Percentiles rank a stretch among this genome's conserved stretches.
phyloP scores from a whole-genome alignment of 306 rosid genomes.

The Castanea crenata region DNA sequence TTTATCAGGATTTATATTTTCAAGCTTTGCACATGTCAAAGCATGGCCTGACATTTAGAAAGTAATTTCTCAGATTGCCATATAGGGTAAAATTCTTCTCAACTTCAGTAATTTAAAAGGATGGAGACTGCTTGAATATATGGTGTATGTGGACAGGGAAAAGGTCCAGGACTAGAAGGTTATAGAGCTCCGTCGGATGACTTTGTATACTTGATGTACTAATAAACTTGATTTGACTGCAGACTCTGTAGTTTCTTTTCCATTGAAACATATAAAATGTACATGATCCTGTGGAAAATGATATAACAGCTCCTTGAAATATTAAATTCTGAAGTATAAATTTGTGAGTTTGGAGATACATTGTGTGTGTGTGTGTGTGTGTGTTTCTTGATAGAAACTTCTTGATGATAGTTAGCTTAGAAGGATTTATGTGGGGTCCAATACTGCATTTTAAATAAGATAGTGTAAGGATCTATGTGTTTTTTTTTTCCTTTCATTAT shows the following conservation, averaged over 20 bases:
- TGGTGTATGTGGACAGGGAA: background rate
- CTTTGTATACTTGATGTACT: slow-evolving; percentile 3
- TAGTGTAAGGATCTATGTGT: background rate
- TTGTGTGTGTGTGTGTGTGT: too few species aligned
- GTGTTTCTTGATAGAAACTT: background rate
- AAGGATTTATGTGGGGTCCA: background rate
- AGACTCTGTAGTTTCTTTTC: background rate
- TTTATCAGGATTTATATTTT: background rate
- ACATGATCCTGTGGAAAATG: background rate
- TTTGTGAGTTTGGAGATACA: background rate
- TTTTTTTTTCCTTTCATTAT: background rate
- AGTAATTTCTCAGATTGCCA: background rate
- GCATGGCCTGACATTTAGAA: background rate
- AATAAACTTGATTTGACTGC: background rate
- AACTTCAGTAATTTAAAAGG: background rate
- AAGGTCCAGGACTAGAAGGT: background rate
- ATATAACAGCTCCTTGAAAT: background rate
- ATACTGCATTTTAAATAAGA: background rate
- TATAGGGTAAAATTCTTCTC: background rate
- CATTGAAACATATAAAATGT: background rate
- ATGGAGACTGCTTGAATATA: background rate
- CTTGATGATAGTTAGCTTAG: background rate
- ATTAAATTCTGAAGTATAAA: background rate
- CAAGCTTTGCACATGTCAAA: background rate
- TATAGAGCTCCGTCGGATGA: background rate